Percentiles rank a stretch among this genome's conserved stretches.
phyloP scores from a whole-genome alignment of 2,329 filamentous ascomycete genomes.

The Cercospora zeina region DNA sequence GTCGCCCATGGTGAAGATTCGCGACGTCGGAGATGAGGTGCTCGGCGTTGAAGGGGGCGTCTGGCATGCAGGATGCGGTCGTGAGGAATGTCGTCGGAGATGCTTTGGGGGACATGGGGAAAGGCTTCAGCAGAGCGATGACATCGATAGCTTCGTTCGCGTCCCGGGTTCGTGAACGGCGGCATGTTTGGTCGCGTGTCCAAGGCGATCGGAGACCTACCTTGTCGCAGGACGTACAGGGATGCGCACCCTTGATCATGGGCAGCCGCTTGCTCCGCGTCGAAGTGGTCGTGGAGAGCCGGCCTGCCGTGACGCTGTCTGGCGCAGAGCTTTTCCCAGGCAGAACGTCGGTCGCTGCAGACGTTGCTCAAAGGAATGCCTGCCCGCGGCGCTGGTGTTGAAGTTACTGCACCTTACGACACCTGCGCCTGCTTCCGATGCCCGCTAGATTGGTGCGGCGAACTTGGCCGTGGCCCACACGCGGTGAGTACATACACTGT shows the following conservation, averaged over 20 bases:
- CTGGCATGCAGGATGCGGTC: constrained; percentile 7
- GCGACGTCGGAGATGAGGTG: constrained; percentile 3
- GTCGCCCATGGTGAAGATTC: constrained; percentile 5
- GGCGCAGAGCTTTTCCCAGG: background rate
- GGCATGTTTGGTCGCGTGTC: constrained; percentile 4
- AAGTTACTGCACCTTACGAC: background rate
- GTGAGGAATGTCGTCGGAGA: constrained; percentile 10
- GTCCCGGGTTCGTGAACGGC: constrained; percentile 10
- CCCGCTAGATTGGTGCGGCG: background rate
- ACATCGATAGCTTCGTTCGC: constrained; percentile 4
- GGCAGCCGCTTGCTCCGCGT: constrained; percentile 5
- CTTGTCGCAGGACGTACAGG: constrained; percentile 6
- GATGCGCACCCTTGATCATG: constrained; percentile 5
- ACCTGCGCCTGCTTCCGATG: background rate
- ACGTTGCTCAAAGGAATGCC: constrained; percentile 1
- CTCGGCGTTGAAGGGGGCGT: constrained; percentile 1
- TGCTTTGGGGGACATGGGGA: background rate
- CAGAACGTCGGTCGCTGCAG: constrained; percentile 6
- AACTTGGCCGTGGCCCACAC: constrained; percentile 3
- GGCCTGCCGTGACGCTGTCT: background rate
- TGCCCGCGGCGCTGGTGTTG: constrained; percentile 2
- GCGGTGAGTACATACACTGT: too few relatives aligned
- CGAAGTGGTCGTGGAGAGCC: constrained; percentile 4
- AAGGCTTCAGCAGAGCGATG: background rate
- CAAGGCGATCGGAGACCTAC: background rate